phyloP scores from a whole-genome alignment of 305 asterid genomes.

The Solanum aculeatissimum region DNA sequence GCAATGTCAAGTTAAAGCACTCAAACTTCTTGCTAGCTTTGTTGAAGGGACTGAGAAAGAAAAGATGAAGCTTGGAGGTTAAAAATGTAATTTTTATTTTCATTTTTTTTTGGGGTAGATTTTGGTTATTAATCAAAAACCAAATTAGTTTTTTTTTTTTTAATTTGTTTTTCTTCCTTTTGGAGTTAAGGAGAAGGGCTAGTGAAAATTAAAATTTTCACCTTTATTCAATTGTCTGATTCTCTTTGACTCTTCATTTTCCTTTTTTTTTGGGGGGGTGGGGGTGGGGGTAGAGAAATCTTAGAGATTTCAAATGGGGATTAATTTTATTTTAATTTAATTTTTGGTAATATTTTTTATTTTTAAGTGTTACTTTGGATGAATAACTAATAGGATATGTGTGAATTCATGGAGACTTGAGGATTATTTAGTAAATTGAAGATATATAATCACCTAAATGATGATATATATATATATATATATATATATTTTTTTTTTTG shows the following conservation, averaged over 20 bases:
- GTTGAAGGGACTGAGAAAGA: slow-evolving; percentile 25
- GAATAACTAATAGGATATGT: background rate
- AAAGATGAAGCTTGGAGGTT: slow-evolving; percentile 38
- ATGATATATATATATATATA: background rate
- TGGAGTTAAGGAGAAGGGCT: background rate
- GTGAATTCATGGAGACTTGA: background rate
- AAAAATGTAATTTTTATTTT: background rate
- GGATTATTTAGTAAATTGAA: background rate
- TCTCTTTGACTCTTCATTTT: background rate
- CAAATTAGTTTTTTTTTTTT: background rate
- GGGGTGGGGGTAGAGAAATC: background rate
- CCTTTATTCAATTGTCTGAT: background rate
- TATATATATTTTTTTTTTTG: background rate
- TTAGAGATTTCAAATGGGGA: background rate
- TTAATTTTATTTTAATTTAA: background rate
- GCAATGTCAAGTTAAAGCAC: slow-evolving; percentile 36
- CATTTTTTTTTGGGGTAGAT: background rate
- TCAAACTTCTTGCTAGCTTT: slow-evolving; percentile 37
- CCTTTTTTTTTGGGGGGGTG: background rate
- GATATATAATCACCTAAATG: background rate
- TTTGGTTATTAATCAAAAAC: background rate
- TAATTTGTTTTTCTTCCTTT: background rate
- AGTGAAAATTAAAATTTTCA: background rate
- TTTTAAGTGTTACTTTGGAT: background rate
- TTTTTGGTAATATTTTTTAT: background rate